A percentile compares a stretch with the other conserved stretches of the same genome.
These are phyloP conservation scores for Arthrobotrys musiformis DNA, from an alignment of 2,329 filamentous ascomycete species.

Conservation along the genomic window DNA sequence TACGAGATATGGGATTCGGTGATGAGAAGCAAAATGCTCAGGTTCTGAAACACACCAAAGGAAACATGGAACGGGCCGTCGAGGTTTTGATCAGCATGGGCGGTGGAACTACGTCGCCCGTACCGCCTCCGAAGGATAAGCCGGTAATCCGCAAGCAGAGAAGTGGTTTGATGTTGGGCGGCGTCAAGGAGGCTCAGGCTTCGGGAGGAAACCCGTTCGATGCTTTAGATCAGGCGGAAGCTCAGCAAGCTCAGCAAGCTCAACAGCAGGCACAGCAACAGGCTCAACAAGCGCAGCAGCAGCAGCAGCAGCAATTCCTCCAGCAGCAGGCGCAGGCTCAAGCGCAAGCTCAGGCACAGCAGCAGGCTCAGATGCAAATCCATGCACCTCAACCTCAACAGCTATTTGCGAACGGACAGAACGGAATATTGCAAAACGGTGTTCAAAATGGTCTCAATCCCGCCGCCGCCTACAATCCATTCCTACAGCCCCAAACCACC, in stretches of 20 bases:
- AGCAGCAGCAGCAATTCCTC: conserved; percentile 55
- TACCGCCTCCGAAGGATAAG: conserved; percentile 61
- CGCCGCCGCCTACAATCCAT: conserved; percentile 42
- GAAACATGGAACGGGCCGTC: conserved; percentile 85
- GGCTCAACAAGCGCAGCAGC: conserved; percentile 35
- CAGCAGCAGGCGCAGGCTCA: conserved; percentile 31
- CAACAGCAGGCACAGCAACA: conserved; percentile 35
- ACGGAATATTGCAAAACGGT: conserved; percentile 41
- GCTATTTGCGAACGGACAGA: conserved; percentile 47
- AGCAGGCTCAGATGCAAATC: conserved; percentile 20
- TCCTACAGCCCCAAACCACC: conserved; percentile 47
- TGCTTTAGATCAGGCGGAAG: conserved; percentile 62
- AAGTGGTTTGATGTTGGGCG: conserved; percentile 49
- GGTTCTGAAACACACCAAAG: conserved; percentile 82
- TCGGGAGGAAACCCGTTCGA: conserved; percentile 60
- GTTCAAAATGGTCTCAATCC: conserved; percentile 32
- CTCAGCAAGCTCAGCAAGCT: conserved; percentile 56
- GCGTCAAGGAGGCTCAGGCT: conserved; percentile 53
- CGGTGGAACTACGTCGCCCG: conserved; percentile 73
- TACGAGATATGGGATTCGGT: conserved; percentile 91
- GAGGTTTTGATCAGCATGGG: conserved; percentile 80
- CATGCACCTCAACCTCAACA: conserved; percentile 31
- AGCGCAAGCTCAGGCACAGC: conserved; percentile 44
- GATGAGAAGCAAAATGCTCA: conserved; percentile 84
- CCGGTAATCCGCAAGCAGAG: conserved; percentile 61